phyloP scores from a whole-genome alignment of 352 stramenopile genomes.

The Lagenidium giganteum region DNA sequence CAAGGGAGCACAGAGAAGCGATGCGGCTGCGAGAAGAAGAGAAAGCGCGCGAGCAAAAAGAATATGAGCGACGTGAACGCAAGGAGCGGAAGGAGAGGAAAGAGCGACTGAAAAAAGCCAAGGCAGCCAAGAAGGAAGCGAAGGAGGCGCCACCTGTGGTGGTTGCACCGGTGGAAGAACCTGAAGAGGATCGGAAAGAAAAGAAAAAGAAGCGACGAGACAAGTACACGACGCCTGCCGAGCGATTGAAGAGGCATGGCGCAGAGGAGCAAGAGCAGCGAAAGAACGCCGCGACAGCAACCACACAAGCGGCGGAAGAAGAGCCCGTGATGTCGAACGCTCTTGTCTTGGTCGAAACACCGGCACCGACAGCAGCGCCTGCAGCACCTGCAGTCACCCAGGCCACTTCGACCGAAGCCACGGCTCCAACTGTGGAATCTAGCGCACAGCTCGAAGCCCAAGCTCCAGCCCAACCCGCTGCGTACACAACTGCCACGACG shows the following conservation, averaged over 20 bases:
- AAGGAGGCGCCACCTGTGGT: conserved; percentile 28
- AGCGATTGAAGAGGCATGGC: conserved; percentile 36
- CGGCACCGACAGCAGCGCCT: neutral
- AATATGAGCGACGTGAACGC: conserved; percentile 11
- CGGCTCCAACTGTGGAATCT: neutral
- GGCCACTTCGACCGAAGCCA: neutral
- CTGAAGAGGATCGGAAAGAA: conserved; percentile 4
- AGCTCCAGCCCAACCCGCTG: conserved; percentile 1
- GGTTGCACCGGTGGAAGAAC: too few relatives aligned
- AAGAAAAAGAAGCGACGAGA: conserved; percentile 46
- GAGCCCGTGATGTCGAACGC: conserved; percentile 28
- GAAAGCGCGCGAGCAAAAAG: neutral
- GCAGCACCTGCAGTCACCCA: neutral
- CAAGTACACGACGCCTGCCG: conserved; percentile 52
- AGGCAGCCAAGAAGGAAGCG: conserved; percentile 35
- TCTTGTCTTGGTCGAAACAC: conserved; percentile 42
- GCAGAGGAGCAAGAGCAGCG: too few relatives aligned
- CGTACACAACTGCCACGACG: too few relatives aligned
- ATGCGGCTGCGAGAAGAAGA: conserved; percentile 9
- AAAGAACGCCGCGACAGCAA: conserved; percentile 16
- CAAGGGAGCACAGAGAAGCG: conserved; percentile 8
- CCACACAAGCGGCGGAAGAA: conserved; percentile 9
- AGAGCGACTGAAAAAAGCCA: conserved; percentile 14
- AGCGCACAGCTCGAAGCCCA: neutral
- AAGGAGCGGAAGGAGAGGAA: conserved; percentile 17